These are phyloP conservation scores for Aspergillus niger DNA, from an alignment of 2,329 filamentous ascomycete species.

Conservation along the genomic window DNA sequence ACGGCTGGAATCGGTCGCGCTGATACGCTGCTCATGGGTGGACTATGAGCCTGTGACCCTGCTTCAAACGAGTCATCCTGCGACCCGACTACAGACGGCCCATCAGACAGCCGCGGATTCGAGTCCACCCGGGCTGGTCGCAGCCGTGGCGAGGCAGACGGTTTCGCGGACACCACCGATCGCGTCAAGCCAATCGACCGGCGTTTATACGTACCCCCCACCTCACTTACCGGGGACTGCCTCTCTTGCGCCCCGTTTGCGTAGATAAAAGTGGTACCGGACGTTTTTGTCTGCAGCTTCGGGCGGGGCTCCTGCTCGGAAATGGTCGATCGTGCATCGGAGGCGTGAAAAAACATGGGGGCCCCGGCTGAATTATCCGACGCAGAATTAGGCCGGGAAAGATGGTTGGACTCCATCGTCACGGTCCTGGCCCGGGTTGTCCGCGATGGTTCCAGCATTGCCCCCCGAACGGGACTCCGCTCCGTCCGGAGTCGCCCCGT, in stretches of 20 bases:
- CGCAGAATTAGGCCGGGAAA: constrained; percentile 37
- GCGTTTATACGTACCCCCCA: constrained; percentile 21
- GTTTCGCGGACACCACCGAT: constrained; percentile 24
- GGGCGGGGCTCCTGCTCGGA: constrained; percentile 36
- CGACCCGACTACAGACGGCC: constrained; percentile 21
- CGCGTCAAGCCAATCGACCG: constrained; percentile 37
- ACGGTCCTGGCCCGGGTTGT: constrained; percentile 41
- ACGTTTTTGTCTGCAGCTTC: constrained; percentile 28
- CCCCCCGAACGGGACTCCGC: constrained; percentile 37
- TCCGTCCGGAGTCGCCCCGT: constrained; percentile 31
- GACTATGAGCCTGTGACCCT: constrained; percentile 22
- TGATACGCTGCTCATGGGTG: constrained; percentile 23
- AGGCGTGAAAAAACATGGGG: constrained; percentile 90
- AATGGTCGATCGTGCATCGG: constrained; percentile 64
- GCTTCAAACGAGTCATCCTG: constrained; percentile 27
- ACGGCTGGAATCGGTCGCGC: constrained; percentile 20
- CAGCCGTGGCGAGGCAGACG: constrained; percentile 33
- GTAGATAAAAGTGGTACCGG: constrained; percentile 39
- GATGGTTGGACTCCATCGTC: constrained; percentile 37
- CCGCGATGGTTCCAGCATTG: constrained; percentile 34
- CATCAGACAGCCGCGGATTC: constrained; percentile 28
- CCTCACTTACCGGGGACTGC: constrained; percentile 16
- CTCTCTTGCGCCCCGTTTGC: constrained; percentile 40
- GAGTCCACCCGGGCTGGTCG: constrained; percentile 34
- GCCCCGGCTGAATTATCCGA: constrained; percentile 38